A percentile compares a stretch with the other conserved stretches of the same genome.
Evolutionary conservation across 2,329 filamentous ascomycete genomes (phyloP).

Genomic region (Aspergillus carbonarius): DNA sequence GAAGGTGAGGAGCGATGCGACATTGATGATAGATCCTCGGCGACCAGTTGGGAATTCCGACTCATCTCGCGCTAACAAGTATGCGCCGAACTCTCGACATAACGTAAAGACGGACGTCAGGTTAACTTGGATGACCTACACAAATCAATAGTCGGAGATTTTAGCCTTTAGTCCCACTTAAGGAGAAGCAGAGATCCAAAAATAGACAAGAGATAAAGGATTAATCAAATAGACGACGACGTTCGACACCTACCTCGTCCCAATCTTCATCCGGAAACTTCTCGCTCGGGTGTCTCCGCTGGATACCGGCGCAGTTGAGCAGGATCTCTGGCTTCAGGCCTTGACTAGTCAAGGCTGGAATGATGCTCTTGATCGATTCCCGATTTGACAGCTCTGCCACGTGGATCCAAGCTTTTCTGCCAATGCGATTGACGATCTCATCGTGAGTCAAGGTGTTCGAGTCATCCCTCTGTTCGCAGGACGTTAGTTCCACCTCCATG

Average conservation of each 20-base stretch:
- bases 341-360: constrained; percentile 39
- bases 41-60: constrained; percentile 30
- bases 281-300: constrained; percentile 72
- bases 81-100: constrained; percentile 38
- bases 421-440: constrained; percentile 38
- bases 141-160: neutral
- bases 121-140: constrained; percentile 77
- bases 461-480: constrained; percentile 51
- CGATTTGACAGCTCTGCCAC: constrained; percentile 46
- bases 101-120: constrained; percentile 22
- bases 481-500: neutral
- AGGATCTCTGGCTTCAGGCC: constrained; percentile 70
- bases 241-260: constrained; percentile 54
- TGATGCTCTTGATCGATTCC: constrained; percentile 40
- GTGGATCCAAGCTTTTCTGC: constrained; percentile 44
- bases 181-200: neutral
- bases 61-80: constrained; percentile 29
- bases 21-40: constrained; percentile 67
- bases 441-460: constrained; percentile 48
- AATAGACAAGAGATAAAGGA: constrained; percentile 1
- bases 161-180: neutral
- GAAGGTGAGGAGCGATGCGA: constrained; percentile 77
- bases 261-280: constrained; percentile 76
- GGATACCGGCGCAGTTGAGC: constrained; percentile 84
- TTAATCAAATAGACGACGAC: neutral